These are phyloP conservation scores for Calvatia gigantea DNA, from an alignment of 768 basidiomycete species.

Conservation along the genomic window DNA sequence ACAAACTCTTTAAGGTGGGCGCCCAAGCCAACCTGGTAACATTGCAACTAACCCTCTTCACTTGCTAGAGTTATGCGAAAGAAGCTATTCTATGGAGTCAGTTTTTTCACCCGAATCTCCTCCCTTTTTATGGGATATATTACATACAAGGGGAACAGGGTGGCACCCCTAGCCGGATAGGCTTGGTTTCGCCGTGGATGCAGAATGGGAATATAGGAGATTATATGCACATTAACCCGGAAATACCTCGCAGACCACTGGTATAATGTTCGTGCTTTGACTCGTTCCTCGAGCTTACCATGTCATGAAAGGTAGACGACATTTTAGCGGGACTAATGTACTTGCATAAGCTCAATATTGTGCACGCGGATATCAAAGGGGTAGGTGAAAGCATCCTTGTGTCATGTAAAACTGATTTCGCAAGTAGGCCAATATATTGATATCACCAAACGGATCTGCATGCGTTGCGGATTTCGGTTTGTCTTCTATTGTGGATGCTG, in stretches of 20 bases:
- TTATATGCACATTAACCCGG: conserved; percentile 2
- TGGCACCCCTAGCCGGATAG: no score
- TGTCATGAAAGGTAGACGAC: conserved; percentile 29
- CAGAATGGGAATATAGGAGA: conserved; percentile 12
- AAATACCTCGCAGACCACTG: neutral
- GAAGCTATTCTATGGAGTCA: conserved; percentile 17
- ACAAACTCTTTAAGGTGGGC: conserved; percentile 22
- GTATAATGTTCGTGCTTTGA: neutral
- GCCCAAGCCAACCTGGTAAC: neutral
- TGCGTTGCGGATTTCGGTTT: conserved; percentile 32
- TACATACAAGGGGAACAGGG: neutral
- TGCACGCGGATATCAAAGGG: conserved; percentile 42
- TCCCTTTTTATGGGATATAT: conserved; percentile 16
- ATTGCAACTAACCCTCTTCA: neutral
- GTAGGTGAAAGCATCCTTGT: conserved; percentile 23
- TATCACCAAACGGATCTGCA: conserved; percentile 27
- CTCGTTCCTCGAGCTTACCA: neutral
- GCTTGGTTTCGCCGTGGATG: conserved; percentile 16
- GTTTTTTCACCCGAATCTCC: conserved; percentile 10
- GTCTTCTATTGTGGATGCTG: conserved; percentile 24
- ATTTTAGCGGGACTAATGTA: conserved; percentile 35
- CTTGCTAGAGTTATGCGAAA: neutral
- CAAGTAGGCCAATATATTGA: conserved; percentile 33
- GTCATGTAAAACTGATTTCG: neutral
- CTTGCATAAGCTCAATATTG: conserved; percentile 36